Percentiles rank a stretch among this genome's conserved stretches.
These are phyloP conservation scores for Gautieria morchelliformis DNA, from an alignment of 768 basidiomycete species.

Conservation along the genomic window DNA sequence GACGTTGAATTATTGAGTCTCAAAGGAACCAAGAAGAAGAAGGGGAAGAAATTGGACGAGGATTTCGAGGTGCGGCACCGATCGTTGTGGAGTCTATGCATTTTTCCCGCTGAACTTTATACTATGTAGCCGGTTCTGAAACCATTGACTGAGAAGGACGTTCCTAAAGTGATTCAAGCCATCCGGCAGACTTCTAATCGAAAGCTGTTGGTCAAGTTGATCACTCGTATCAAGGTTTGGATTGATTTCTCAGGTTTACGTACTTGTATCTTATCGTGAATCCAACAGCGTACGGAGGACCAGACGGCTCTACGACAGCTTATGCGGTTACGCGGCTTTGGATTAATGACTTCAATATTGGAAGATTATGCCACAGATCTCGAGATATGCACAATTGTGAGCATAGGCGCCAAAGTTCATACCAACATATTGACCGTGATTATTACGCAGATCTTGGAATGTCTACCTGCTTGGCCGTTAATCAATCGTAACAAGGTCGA, in stretches of 20 bases:
- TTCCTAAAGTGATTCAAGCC: constrained; percentile 82
- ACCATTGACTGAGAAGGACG: constrained; percentile 63
- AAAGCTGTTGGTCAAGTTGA: constrained; percentile 71
- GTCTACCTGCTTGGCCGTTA: constrained; percentile 72
- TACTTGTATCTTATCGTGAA: background rate
- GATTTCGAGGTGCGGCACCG: constrained; percentile 65
- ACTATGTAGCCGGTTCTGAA: constrained; percentile 59
- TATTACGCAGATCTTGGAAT: constrained; percentile 44
- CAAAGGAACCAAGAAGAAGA: constrained; percentile 85
- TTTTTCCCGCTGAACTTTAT: constrained; percentile 4
- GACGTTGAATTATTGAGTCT: constrained; percentile 76
- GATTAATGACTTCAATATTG: constrained; percentile 82
- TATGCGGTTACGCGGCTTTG: constrained; percentile 88
- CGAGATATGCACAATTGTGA: constrained; percentile 62
- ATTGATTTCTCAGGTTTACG: background rate
- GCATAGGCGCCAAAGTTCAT: constrained; percentile 18
- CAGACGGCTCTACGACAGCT: constrained; percentile 68
- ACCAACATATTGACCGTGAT: background rate
- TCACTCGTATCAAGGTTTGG: constrained; percentile 74
- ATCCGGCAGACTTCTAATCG: constrained; percentile 80
- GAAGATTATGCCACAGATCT: constrained; percentile 63
- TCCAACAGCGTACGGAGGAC: constrained; percentile 74
- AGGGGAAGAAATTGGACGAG: constrained; percentile 86
- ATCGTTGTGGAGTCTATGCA: background rate
- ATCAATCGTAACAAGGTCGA: constrained; percentile 86